Evolutionary conservation across 1,284 basidiomycete species (phyloP).

Genomic region (Kwoniella shivajii): DNA sequence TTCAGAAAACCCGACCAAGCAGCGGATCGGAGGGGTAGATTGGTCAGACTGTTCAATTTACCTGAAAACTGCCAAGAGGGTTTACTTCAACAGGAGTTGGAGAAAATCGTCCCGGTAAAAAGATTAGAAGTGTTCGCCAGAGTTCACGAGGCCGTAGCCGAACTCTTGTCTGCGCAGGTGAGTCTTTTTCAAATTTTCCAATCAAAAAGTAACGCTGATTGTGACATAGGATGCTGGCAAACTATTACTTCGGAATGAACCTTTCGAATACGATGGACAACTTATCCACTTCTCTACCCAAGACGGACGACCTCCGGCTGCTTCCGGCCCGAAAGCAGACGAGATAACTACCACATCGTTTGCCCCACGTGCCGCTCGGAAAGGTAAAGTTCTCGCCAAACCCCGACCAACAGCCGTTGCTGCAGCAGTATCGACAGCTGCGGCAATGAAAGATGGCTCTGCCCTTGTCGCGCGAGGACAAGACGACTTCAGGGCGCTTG

Average conservation of each 20-base stretch:
- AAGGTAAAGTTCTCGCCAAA: constrained; percentile 37
- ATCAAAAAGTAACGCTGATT: background rate
- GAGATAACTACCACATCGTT: constrained; percentile 19
- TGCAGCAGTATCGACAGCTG: constrained; percentile 11
- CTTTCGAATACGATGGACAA: constrained; percentile 65
- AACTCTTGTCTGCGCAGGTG: constrained; percentile 73
- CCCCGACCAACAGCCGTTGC: constrained; percentile 28
- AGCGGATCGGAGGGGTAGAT: constrained; percentile 63
- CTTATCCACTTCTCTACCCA: constrained; percentile 29
- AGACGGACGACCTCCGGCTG: constrained; percentile 1
- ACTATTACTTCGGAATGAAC: constrained; percentile 67
- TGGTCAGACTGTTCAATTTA: constrained; percentile 72
- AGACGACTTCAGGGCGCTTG: constrained; percentile 46
- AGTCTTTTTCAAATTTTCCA: constrained; percentile 45
- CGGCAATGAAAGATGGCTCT: constrained; percentile 21
- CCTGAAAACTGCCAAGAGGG: constrained; percentile 77
- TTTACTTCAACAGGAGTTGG: constrained; percentile 80
- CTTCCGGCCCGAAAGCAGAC: background rate
- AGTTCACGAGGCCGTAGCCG: constrained; percentile 70
- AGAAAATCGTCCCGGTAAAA: constrained; percentile 72
- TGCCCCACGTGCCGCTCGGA: constrained; percentile 35
- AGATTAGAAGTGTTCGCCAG: constrained; percentile 74
- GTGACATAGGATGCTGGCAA: constrained; percentile 71
- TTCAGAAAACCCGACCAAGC: constrained; percentile 18
- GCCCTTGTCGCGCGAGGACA: constrained; percentile 27